phyloP scores from a whole-genome alignment of 257 asterid species.

The Verbena officinalis region DNA sequence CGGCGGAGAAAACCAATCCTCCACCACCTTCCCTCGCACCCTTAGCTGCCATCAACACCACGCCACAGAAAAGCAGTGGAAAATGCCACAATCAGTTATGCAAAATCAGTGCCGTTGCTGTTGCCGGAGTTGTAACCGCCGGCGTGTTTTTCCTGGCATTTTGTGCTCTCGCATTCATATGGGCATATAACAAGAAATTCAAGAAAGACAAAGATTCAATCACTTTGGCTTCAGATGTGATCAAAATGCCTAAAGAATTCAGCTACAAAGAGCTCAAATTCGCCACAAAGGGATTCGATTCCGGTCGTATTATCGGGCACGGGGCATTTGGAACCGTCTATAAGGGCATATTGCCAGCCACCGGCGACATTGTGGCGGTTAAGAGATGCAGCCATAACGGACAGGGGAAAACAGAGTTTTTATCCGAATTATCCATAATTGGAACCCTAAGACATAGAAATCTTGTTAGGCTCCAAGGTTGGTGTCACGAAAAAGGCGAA shows the following conservation, averaged over 20 bases:
- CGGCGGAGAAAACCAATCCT: slow-evolving; percentile 34
- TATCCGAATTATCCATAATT: slow-evolving; percentile 75
- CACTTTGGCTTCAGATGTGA: slow-evolving; percentile 55
- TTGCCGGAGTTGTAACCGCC: slow-evolving; percentile 83
- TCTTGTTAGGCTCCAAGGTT: slow-evolving; percentile 78
- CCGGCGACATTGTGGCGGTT: slow-evolving; percentile 70
- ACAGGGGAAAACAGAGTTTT: slow-evolving; percentile 81
- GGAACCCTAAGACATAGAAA: slow-evolving; percentile 85
- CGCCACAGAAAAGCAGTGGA: slow-evolving; percentile 37
- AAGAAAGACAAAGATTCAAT: slow-evolving; percentile 40
- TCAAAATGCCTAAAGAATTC: slow-evolving; percentile 84
- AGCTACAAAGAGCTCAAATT: slow-evolving; percentile 68
- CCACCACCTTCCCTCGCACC: slow-evolving; percentile 55
- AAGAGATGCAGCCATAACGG: slow-evolving; percentile 82
- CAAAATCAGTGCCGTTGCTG: slow-evolving; percentile 61
- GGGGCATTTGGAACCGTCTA: slow-evolving; percentile 93
- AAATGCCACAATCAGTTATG: slow-evolving; percentile 61
- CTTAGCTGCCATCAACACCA: slow-evolving; percentile 24
- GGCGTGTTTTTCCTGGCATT: slow-evolving; percentile 71
- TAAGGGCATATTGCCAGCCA: slow-evolving; percentile 55
- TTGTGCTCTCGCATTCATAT: slow-evolving; percentile 49
- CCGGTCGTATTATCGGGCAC: slow-evolving; percentile 56
- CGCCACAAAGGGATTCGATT: slow-evolving; percentile 67
- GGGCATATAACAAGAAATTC: slow-evolving; percentile 63
- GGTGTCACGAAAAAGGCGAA: slow-evolving; percentile 91